Evolutionary conservation across 164 flowering plant genomes (phyloP).

Genomic region (Aristolochia californica): DNA sequence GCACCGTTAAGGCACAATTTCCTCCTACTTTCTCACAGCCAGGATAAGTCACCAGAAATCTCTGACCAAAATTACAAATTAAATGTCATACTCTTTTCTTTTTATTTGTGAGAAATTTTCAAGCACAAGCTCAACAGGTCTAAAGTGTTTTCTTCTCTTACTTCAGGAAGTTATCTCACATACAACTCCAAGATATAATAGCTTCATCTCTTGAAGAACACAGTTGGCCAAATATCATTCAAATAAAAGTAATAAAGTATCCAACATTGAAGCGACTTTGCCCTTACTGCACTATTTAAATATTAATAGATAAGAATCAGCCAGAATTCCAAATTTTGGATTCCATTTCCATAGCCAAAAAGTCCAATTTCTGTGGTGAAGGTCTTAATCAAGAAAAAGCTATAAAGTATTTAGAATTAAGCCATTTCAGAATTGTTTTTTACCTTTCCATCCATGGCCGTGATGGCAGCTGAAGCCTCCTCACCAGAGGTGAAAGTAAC

Average conservation of each 20-base stretch:
- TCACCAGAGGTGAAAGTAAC: slow-evolving; percentile 7
- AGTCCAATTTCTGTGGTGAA: background rate
- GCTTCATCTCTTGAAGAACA: too few species aligned
- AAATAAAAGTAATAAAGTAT: background rate
- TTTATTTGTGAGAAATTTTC: too few species aligned
- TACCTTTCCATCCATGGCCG: slow-evolving; percentile 39
- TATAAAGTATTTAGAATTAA: background rate
- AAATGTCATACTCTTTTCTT: too few species aligned
- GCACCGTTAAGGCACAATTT: background rate
- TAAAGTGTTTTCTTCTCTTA: too few species aligned
- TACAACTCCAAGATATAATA: too few species aligned
- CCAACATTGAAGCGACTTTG: background rate
- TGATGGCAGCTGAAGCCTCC: slow-evolving; percentile 12
- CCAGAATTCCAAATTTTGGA: background rate
- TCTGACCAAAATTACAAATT: too few species aligned
- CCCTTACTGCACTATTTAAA: background rate
- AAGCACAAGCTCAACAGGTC: too few species aligned
- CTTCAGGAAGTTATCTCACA: too few species aligned
- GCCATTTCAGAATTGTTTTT: background rate
- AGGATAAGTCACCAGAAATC: too few species aligned
- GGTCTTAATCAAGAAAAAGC: background rate
- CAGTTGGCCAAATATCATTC: too few species aligned
- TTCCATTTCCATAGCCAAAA: background rate
- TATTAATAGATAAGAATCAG: background rate
- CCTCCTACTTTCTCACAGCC: too few species aligned